A percentile compares a stretch with the other conserved stretches of the same genome.
These are phyloP conservation scores for Linderniella brevidens DNA, from an alignment of 257 asterid species.

Conservation along the genomic window DNA sequence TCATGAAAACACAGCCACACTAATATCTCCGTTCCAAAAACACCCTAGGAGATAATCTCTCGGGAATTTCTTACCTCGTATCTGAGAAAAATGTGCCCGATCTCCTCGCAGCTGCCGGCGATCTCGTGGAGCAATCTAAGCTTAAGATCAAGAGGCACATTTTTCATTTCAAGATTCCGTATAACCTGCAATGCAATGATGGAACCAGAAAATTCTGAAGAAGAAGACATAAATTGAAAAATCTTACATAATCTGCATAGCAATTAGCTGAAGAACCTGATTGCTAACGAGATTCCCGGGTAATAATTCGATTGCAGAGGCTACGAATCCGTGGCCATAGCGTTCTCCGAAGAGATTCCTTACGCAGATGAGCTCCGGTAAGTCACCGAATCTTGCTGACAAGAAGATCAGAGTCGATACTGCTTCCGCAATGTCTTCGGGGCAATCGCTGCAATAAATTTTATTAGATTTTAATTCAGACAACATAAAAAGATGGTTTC, in stretches of 20 bases:
- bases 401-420: conserved; percentile 55
- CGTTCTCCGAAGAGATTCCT: conserved; percentile 52
- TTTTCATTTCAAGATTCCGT: conserved; percentile 20
- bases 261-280: conserved; percentile 28
- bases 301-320: conserved; percentile 36
- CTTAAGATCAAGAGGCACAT: conserved; percentile 42
- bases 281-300: conserved; percentile 54
- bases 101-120: conserved; percentile 14
- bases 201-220: neutral
- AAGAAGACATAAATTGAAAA: neutral
- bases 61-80: conserved; percentile 19
- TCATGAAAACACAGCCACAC: no score
- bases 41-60: no score
- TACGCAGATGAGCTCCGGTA: conserved; percentile 50
- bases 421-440: conserved; percentile 61
- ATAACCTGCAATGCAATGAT: conserved; percentile 23
- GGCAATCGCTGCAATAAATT: conserved; percentile 42
- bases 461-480: no score
- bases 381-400: conserved; percentile 64
- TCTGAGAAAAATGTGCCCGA: conserved; percentile 41
- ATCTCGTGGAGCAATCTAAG: conserved; percentile 42
- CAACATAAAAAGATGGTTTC: no score
- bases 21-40: no score
- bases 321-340: conserved; percentile 37
- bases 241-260: neutral